These are phyloP conservation scores for Aspergillus conjunctus DNA, from an alignment of 495 filamentous ascomycete genomes.

Conservation along the genomic window DNA sequence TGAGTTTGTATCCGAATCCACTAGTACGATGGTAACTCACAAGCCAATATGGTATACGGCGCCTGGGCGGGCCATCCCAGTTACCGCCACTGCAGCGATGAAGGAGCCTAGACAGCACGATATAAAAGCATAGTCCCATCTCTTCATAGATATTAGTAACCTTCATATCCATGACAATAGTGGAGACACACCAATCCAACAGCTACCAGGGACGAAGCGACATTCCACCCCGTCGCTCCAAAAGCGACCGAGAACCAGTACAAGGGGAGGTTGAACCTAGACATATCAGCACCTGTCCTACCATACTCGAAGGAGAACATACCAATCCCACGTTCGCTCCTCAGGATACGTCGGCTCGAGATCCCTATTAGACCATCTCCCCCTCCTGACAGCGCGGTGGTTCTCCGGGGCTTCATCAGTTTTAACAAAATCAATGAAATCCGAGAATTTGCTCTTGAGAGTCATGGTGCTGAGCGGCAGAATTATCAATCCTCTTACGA, in stretches of 20 bases:
- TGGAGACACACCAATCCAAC: neutral
- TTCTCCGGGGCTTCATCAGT: constrained; percentile 9
- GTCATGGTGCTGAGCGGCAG: neutral
- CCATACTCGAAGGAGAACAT: neutral
- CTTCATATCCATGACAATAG: neutral
- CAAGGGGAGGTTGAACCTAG: constrained; percentile 10
- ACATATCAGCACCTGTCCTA: too few species aligned
- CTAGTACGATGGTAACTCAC: neutral
- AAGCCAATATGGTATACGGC: constrained; percentile 14
- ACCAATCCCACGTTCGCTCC: constrained; percentile 16
- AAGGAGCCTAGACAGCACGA: constrained; percentile 11
- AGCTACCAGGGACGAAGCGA: constrained; percentile 5
- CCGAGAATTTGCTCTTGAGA: neutral
- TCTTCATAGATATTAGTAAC: neutral
- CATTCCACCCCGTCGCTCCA: constrained; percentile 15
- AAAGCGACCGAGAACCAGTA: constrained; percentile 14
- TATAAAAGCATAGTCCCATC: constrained; percentile 10
- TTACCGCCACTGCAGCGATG: constrained; percentile 9
- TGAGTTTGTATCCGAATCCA: neutral
- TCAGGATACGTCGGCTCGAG: constrained; percentile 14
- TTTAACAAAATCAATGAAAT: neutral
- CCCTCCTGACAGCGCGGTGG: constrained; percentile 5
- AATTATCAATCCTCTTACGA: neutral
- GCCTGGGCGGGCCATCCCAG: constrained; percentile 5
- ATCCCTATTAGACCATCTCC: constrained; percentile 11